Evolutionary conservation across 164 flowering plant species (phyloP).

Genomic region (Macadamia integrifolia): DNA sequence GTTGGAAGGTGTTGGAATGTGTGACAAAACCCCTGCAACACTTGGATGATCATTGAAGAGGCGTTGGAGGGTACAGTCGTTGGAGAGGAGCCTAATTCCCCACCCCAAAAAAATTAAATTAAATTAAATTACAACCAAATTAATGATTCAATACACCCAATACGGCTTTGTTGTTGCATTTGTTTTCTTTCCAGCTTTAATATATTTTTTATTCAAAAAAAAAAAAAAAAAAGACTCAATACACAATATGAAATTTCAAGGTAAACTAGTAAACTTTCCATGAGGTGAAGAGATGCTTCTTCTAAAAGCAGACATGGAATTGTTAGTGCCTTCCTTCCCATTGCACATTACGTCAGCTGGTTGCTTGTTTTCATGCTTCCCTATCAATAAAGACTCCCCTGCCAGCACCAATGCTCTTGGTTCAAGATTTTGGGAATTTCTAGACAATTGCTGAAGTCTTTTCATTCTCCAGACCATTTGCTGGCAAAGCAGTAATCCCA

Average conservation of each 20-base stretch:
- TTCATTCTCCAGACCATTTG: constrained; percentile 22
- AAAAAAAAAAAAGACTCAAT: background rate
- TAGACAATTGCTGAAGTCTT: constrained; percentile 33
- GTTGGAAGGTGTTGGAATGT: no score
- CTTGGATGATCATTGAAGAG: no score
- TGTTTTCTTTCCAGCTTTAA: no score
- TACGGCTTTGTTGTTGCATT: no score
- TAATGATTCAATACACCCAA: no score
- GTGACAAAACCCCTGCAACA: no score
- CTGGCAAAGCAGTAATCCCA: constrained; percentile 22
- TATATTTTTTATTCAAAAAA: background rate
- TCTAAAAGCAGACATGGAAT: constrained; percentile 39
- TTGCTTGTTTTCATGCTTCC: constrained; percentile 37
- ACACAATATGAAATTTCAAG: constrained; percentile 24
- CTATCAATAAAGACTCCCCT: constrained; percentile 29
- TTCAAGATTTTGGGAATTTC: constrained; percentile 50
- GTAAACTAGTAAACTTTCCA: constrained; percentile 45
- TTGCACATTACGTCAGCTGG: constrained; percentile 21
- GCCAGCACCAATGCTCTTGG: constrained; percentile 37
- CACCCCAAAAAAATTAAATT: no score
- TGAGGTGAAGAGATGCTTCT: constrained; percentile 70
- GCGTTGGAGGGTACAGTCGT: no score
- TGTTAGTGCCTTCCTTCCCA: constrained; percentile 37
- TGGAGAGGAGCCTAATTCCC: no score
- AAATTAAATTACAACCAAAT: no score